A percentile compares a stretch with the other conserved stretches of the same genome.
These are phyloP conservation scores for Sporothrix brasiliensis DNA, from an alignment of 2,329 filamentous ascomycete genomes.

Conservation along the genomic window DNA sequence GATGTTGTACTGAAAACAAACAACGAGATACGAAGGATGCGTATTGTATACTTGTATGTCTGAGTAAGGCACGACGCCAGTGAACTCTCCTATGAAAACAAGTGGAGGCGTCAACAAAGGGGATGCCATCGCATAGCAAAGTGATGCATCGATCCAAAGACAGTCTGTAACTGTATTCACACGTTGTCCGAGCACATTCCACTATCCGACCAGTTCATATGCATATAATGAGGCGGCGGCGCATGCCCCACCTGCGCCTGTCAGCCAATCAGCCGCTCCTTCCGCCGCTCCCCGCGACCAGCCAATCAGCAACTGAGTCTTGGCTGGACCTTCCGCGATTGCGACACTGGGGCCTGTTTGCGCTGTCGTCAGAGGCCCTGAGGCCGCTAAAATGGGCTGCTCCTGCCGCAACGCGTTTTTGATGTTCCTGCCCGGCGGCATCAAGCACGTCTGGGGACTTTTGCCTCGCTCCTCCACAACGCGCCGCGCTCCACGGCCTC, in stretches of 20 bases:
- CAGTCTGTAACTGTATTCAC: neutral
- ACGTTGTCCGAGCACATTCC: neutral
- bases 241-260: neutral
- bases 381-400: constrained; percentile 24
- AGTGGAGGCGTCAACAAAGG: constrained; percentile 11
- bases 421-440: constrained; percentile 26
- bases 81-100: neutral
- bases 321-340: constrained; percentile 6
- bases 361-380: neutral
- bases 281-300: neutral
- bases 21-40: too few species aligned
- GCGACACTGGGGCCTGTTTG: neutral
- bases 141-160: neutral
- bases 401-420: constrained; percentile 25
- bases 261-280: constrained; percentile 21
- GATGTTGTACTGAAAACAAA: neutral
- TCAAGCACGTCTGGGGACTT: neutral
- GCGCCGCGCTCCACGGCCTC: constrained; percentile 27
- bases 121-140: neutral
- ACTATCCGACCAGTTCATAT: neutral
- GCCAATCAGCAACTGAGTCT: constrained; percentile 8
- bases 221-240: neutral
- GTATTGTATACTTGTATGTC: neutral
- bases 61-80: constrained; percentile 16
- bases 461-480: constrained; percentile 13